These are phyloP conservation scores for Hypoxylon rickii DNA, from an alignment of 495 filamentous ascomycete species.

Conservation along the genomic window DNA sequence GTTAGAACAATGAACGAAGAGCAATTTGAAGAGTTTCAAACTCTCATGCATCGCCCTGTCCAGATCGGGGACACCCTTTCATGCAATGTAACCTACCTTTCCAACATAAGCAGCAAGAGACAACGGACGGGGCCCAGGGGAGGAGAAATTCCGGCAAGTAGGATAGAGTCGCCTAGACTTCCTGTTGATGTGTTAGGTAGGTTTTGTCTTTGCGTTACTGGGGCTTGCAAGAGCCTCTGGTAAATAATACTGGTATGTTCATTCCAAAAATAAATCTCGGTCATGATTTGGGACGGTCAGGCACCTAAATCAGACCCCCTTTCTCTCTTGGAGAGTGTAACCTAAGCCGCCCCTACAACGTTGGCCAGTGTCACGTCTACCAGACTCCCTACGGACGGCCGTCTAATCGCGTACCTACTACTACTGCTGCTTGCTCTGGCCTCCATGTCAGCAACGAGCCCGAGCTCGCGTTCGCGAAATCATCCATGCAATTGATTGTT, in stretches of 20 bases:
- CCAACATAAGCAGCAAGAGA: conserved; percentile 26
- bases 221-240: too few species aligned
- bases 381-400: too few species aligned
- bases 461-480: too few species aligned
- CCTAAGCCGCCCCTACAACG: too few species aligned
- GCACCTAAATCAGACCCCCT: not conserved
- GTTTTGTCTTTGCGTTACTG: not conserved
- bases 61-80: conserved; percentile 26
- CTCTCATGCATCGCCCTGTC: conserved; percentile 31
- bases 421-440: too few species aligned
- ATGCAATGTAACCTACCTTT: conserved; percentile 32
- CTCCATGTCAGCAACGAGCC: too few species aligned
- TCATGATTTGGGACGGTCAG: not conserved
- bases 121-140: conserved; percentile 18
- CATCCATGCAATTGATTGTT: too few species aligned
- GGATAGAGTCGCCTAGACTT: conserved; percentile 25
- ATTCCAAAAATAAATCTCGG: not conserved
- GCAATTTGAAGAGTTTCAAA: conserved; percentile 30
- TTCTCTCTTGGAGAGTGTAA: too few species aligned
- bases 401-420: too few species aligned
- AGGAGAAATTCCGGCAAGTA: conserved; percentile 27
- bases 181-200: not conserved
- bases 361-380: too few species aligned
- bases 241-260: too few species aligned
- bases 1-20: conserved; percentile 13